Conservation (phyloP, 2,329 filamentous ascomycete species). For the Xylariaceae sp. region DNA sequence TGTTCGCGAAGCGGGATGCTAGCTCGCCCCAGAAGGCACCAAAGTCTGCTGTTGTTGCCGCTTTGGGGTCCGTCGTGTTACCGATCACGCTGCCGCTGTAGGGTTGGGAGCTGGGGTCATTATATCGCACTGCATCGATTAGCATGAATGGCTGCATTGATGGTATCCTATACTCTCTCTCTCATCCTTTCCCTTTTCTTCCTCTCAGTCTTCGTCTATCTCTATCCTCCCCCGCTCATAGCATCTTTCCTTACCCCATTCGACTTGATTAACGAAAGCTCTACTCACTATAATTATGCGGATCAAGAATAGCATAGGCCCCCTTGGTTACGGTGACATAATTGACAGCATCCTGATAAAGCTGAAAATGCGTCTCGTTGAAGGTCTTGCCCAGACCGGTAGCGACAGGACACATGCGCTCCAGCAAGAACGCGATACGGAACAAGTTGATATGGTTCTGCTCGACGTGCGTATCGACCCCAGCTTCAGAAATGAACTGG, state of each 20-base stretch:
- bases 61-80: constrained; percentile 39
- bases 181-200: no score
- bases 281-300: constrained; percentile 43
- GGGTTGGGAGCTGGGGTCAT: constrained; percentile 46
- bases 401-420: constrained; percentile 46
- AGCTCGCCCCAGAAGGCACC: constrained; percentile 47
- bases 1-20: constrained; percentile 40
- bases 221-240: no score
- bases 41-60: constrained; percentile 45
- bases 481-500: constrained; percentile 44
- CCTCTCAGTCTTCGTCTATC: no score
- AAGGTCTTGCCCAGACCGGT: constrained; percentile 45
- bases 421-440: constrained; percentile 46
- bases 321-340: constrained; percentile 47
- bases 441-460: constrained; percentile 46
- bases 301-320: constrained; percentile 45
- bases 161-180: no score
- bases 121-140: constrained; percentile 48
- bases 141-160: no score
- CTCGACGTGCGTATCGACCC: constrained; percentile 43
- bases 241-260: no score
- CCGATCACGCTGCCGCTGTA: constrained; percentile 47
- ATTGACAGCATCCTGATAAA: constrained; percentile 44
- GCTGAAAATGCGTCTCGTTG: constrained; percentile 46
- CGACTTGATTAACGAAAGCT: no score